Percentiles rank a stretch among this genome's conserved stretches.
Evolutionary conservation across 2,329 filamentous ascomycete genomes (phyloP).

Genomic region (Arthrinium puccinioides): DNA sequence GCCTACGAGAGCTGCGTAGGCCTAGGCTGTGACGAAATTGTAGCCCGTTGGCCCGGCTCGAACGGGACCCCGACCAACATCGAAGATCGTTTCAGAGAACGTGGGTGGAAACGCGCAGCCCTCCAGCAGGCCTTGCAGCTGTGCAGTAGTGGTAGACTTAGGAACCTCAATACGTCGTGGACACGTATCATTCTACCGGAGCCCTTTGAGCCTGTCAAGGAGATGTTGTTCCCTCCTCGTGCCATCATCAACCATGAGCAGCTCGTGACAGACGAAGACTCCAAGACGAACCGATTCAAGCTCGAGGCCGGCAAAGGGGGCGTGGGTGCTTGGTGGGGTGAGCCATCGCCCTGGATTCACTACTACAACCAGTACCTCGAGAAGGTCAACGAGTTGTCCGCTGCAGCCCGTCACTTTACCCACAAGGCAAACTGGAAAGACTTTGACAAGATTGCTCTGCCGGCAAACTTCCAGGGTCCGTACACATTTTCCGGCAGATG

Average conservation of each 20-base stretch:
- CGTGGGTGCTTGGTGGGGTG: slow-evolving; percentile 8
- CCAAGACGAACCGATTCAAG: neutral
- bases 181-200: slow-evolving; percentile 28
- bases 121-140: slow-evolving; percentile 34
- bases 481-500: slow-evolving; percentile 16
- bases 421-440: slow-evolving; percentile 12
- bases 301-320: neutral
- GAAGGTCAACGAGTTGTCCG: slow-evolving; percentile 14
- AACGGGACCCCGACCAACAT: too few species aligned
- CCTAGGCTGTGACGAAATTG: too few species aligned
- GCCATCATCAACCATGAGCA: slow-evolving; percentile 8
- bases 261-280: neutral
- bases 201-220: slow-evolving; percentile 14
- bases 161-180: slow-evolving; percentile 26
- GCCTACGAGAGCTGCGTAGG: too few species aligned
- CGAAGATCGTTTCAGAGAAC: neutral
- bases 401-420: slow-evolving; percentile 14
- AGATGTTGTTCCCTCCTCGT: slow-evolving; percentile 13
- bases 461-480: slow-evolving; percentile 22
- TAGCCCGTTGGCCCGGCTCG: too few species aligned
- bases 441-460: slow-evolving; percentile 15
- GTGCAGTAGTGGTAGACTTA: slow-evolving; percentile 30
- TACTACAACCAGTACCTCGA: slow-evolving; percentile 18
- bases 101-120: slow-evolving; percentile 27
- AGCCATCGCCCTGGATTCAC: slow-evolving; percentile 23